Evolutionary conservation across 2,329 filamentous ascomycete species (phyloP), one percentile per base, ranked within the genome.

Genomic region (Triangularia verruculosa): DNA sequence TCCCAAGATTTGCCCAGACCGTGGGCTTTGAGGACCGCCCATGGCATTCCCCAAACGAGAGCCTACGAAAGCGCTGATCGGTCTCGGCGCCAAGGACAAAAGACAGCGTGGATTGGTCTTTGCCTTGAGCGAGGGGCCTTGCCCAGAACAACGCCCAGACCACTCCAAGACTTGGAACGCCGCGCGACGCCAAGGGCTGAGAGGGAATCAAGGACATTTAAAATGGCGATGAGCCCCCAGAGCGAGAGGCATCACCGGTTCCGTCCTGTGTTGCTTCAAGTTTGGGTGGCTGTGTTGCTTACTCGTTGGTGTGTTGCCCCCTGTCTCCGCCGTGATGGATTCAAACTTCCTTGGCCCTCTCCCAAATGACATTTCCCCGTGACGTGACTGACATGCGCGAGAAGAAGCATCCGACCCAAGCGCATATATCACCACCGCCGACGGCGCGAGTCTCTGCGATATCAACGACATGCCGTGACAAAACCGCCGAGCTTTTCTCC

Each of bases 81-180:
- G 43, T 61, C 66, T 68, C 47, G 66, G 66, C 66, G 66, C 66
- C 66, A 68, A 68, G 66, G 28, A 3, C 28, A 28, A 28, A n/a
- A 34, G 22, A 43, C 30, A 56, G 43, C 57, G 32, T 51, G 59
- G 47, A 39, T 58, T 58, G 56, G 51, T 62, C 52, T 60, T 56
- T 59, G 59, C 64, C n/a, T 58, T 57, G 25, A 25, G 34, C 59
- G 55, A 54, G 51, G 27, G 12, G 9, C 43, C n/a, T 20, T 56
- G 63, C 61, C 65, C 58, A 66, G 65, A 53, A 57, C 58, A 28
- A 61, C 47, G 61, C 61, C 66, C 59, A 67, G 65, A 60, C 65
- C 32, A 22, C 53, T 27, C 27, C 62, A 62, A 64, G 63, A 59
- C 61, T 60, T 61, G 51, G n/a, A 25, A 27, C 27, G n/a, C 58